Conservation (phyloP, 306 rosid species). For the Cucurbita moschata region DNA sequence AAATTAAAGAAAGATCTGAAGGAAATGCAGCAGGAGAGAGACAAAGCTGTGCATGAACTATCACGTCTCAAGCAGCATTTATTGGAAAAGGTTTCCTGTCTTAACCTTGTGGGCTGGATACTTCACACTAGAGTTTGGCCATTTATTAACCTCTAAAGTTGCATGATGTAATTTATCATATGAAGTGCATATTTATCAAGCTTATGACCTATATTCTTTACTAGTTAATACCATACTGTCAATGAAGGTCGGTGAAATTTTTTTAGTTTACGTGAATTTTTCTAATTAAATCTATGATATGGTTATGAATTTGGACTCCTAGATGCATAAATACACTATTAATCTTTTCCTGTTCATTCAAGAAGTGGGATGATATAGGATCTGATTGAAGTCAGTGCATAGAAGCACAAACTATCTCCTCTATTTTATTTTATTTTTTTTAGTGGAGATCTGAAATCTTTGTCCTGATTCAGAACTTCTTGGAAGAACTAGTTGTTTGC, state of each 20-base stretch:
- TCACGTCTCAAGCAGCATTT: constrained; percentile 94
- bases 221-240: background rate
- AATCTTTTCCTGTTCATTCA: background rate
- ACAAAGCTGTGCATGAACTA: constrained; percentile 63
- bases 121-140: background rate
- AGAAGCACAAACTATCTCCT: background rate
- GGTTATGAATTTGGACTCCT: background rate
- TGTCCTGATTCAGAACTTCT: background rate
- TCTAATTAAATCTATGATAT: background rate
- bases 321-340: background rate
- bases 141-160: background rate
- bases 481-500: background rate
- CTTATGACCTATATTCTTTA: background rate
- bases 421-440: background rate
- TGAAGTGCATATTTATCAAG: background rate
- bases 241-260: background rate
- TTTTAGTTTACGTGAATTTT: background rate
- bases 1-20: constrained; percentile 50
- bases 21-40: constrained; percentile 57
- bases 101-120: background rate
- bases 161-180: background rate
- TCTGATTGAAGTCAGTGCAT: background rate
- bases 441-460: background rate
- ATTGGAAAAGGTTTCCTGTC: constrained; percentile 61
- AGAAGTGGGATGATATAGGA: background rate